Percentiles rank a stretch among this genome's conserved stretches.
Conservation (phyloP, 116 monocot genomes). For the Thalassia testudinum region DNA sequence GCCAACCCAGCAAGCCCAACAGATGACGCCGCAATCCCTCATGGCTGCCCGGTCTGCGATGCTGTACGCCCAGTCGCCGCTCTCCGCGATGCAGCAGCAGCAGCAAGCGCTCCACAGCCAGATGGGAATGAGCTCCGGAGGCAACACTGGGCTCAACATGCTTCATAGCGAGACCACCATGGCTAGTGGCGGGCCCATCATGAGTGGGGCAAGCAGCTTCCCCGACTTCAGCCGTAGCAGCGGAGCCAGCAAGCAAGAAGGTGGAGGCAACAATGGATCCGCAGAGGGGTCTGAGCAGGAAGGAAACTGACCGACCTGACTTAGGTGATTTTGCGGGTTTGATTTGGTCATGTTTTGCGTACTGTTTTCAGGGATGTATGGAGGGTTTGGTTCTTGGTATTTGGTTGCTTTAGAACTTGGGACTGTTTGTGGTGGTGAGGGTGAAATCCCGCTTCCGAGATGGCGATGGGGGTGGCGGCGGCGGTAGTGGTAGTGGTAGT, state of each 20-base stretch:
- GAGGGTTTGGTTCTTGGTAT: no score
- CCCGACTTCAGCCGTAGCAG: slow-evolving; percentile 32
- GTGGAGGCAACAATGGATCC: slow-evolving; percentile 7
- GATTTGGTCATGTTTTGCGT: no score
- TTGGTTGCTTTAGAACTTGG: no score
- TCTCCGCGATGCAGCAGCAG: slow-evolving; percentile 42
- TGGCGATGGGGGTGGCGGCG: no score
- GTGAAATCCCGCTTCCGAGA: no score
- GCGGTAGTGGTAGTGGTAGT: no score
- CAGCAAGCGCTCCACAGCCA: slow-evolving; percentile 44
- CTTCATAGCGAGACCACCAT: slow-evolving; percentile 44
- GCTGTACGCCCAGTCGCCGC: slow-evolving; percentile 54
- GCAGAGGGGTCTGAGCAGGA: slow-evolving; percentile 45
- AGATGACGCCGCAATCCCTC: slow-evolving; percentile 42
- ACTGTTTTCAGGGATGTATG: no score
- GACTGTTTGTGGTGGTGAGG: no score
- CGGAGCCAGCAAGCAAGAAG: slow-evolving; percentile 28
- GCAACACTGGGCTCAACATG: slow-evolving; percentile 29
- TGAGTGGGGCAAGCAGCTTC: slow-evolving; percentile 25
- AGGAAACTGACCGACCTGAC: slow-evolving; percentile 16
- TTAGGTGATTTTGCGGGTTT: no score
- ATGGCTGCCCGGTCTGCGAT: slow-evolving; percentile 57
- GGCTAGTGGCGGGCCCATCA: slow-evolving; percentile 11
- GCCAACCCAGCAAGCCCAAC: slow-evolving; percentile 48
- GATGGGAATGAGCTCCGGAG: slow-evolving; percentile 42